Evolutionary conservation across 192 early-diverging fungal species (phyloP), one percentile per base, ranked within the genome.

Genomic region (Oehlia diaphana): DNA sequence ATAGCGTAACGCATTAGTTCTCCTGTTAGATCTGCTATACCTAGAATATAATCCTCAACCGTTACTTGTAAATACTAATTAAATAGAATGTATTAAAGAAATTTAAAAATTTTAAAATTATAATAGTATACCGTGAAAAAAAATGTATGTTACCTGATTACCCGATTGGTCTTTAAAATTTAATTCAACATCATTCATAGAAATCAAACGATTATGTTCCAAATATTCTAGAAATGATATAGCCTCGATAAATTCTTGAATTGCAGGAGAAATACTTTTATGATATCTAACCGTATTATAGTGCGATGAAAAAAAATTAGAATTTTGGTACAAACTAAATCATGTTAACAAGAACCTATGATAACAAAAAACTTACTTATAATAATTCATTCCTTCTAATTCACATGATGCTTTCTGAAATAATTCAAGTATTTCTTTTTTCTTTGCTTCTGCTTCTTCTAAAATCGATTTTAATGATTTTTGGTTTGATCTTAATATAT

Each of bases 21-120:
- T 63, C 90, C 90, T 10, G 88, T 90, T 39, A 91, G 85, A 80
- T 91, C 90, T 12, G 88, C 90, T 16, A 91, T 74, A 12, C 90
- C 90, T 5, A 88, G 74, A 26, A 91, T 16, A 74, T 90, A 91
- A 62, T 90, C 88, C 50, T 88, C 83, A 14, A 86, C 81, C 13
- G 88, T 82, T 10, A 90, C 71, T 23, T 80, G 10, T 19, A 88
- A 64, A 37, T 82, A 73, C 86, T 86, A 63, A 42, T 42, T 42
- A 42, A 37, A 42, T 42, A 42, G 39, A 42, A 8, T 5, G 39
- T 9, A 9, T 9, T 42, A 42, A 42, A 37, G 35, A 37, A 4
- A 42, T 42, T 42, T 42, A 8, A 42, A 42, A 42, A 9, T 42
- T 42, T 42, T 42, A 2, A 37, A 42, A 0, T 42, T 42, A 42